These are phyloP conservation scores for Triglochin maritima DNA, from an alignment of 106 monocot species.

Conservation along the genomic window DNA sequence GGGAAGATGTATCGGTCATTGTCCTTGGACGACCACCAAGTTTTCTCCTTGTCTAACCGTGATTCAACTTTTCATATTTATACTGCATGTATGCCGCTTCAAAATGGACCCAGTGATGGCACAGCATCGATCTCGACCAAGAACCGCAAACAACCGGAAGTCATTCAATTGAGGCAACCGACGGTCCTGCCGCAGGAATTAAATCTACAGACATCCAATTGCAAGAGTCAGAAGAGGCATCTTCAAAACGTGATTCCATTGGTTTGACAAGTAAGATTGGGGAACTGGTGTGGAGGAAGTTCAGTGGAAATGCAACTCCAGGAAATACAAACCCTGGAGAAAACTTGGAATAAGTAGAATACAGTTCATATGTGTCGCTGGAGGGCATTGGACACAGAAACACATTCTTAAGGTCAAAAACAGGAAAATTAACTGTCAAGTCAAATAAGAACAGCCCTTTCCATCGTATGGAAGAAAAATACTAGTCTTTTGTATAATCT, in stretches of 20 bases:
- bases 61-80: constrained; percentile 21
- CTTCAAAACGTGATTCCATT: constrained; percentile 24
- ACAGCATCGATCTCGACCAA: constrained; percentile 22
- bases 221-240: constrained; percentile 16
- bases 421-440: too few relatives aligned
- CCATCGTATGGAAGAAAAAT: too few relatives aligned
- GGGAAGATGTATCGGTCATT: constrained; percentile 23
- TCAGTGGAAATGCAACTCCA: constrained; percentile 23
- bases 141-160: constrained; percentile 4
- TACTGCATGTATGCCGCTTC: constrained; percentile 20
- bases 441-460: too few relatives aligned
- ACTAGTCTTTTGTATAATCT: too few relatives aligned
- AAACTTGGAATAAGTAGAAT: too few relatives aligned
- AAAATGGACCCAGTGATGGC: constrained; percentile 38
- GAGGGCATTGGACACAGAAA: too few relatives aligned
- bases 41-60: constrained; percentile 1
- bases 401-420: too few relatives aligned
- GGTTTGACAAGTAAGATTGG: constrained; percentile 20
- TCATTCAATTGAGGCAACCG: constrained; percentile 25
- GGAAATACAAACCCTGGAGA: constrained; percentile 17
- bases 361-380: too few relatives aligned
- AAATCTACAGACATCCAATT: constrained; percentile 22
- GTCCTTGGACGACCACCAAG: constrained; percentile 11
- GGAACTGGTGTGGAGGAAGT: constrained; percentile 21
- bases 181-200: constrained; percentile 27